Evolutionary conservation across 2,329 filamentous ascomycete genomes (phyloP), one percentile per base, ranked within the genome.

Genomic region (Fusarium tjaetaba): DNA sequence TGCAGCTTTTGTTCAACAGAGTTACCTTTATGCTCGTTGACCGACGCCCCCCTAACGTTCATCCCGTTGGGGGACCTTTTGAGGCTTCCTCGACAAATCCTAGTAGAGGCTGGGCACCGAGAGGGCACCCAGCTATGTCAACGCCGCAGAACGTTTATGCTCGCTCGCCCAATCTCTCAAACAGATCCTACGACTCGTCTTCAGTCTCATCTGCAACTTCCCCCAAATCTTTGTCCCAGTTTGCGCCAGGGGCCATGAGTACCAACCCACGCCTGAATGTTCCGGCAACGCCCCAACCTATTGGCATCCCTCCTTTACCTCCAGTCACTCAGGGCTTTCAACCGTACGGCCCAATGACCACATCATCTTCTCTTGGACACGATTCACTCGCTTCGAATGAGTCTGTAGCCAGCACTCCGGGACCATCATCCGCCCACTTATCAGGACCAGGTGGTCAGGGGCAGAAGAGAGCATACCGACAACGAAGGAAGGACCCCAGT

Each of bases 401-500:
- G 63, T 90, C 89, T 63, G 86, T 86, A 62, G 82, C 84, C 74
- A 87, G 87, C 78, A 90, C 88, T 22, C 89, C 88, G 34, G 86
- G 86, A 22, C 76, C 77, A 15, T 79, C 78, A 28, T 76, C 77
- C 52, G 71, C 80, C 22, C 81, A 83, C n/a, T 53, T 82, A 41
- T 72, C 77, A 24, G 80, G 80, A 87, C 86, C 80, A 89, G 73
- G 78, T 4, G 53, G 68, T 10, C 92, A 93, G 76, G 89, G 93
- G 38, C 94, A 97, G 82, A 98, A 98, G 82, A 88, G 96, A 80
- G 96, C 96, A 6, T 99, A 98, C 84, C 91, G 96, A 30, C 96
- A 99, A 82, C 88, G 96, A 75, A 90, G 96, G 76, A 99, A 99
- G 81, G 96, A 99, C 78, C 96, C 96, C 3, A 98, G 95, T 79